Conservation (phyloP, 495 filamentous ascomycete species). For the Trichoderma erinaceum region DNA sequence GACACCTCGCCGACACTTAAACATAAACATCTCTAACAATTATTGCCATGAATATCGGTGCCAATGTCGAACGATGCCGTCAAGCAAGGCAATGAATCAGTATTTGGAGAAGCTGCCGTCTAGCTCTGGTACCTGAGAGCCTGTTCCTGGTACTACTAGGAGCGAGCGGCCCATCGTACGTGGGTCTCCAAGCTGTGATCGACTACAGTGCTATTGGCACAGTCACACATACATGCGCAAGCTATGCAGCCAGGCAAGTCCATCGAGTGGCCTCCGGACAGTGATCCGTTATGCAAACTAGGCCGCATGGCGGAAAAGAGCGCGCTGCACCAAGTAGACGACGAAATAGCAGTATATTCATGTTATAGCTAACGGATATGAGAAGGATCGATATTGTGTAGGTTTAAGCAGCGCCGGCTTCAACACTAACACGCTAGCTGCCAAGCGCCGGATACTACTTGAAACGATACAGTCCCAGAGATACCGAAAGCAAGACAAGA, state of each 20-base stretch:
- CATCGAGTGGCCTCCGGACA: background rate
- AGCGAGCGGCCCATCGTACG: background rate
- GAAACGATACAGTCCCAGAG: background rate
- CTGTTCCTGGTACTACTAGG: background rate
- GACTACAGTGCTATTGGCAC: conserved; percentile 1
- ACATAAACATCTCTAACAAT: background rate
- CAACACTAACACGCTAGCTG: conserved; percentile 1
- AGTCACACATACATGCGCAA: background rate
- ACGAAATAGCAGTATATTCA: background rate
- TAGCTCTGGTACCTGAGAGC: background rate
- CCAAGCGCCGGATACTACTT: background rate
- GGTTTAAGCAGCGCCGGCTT: background rate
- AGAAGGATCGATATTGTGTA: background rate
- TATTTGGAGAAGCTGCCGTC: background rate
- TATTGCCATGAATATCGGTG: background rate
- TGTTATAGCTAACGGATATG: background rate
- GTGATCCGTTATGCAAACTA: background rate
- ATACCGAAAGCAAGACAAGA: background rate
- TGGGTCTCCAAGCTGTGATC: conserved; percentile 7
- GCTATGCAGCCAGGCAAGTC: background rate
- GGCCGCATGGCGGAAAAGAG: background rate
- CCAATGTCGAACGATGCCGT: background rate
- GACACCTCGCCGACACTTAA: background rate
- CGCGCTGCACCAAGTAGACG: too few relatives aligned
- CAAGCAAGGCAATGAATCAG: background rate